These are phyloP conservation scores for Ustilago xerochloae DNA, from an alignment of 1,284 basidiomycete genomes.

Conservation along the genomic window DNA sequence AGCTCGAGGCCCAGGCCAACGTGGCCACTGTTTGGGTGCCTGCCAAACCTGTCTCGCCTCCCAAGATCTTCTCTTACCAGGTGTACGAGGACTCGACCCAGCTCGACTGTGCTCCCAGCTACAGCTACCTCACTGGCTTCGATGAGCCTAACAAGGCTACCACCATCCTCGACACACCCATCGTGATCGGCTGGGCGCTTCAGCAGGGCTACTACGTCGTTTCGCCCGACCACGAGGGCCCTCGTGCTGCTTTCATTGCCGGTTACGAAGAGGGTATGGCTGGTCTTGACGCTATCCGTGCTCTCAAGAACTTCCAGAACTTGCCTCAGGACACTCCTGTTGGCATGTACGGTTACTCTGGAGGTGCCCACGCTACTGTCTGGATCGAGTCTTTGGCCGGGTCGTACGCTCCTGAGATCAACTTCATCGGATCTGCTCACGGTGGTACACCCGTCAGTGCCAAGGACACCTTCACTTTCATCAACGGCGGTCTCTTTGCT, in stretches of 20 bases:
- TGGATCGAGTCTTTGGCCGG: constrained; percentile 44
- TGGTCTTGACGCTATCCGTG: constrained; percentile 55
- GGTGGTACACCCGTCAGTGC: constrained; percentile 60
- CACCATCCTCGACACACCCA: constrained; percentile 29
- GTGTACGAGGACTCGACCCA: constrained; percentile 51
- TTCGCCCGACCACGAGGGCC: constrained; percentile 59
- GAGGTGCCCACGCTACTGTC: constrained; percentile 55
- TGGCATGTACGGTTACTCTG: constrained; percentile 55
- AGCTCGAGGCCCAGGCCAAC: constrained; percentile 18
- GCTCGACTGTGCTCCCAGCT: constrained; percentile 52
- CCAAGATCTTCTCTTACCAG: constrained; percentile 52
- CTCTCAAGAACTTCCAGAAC: constrained; percentile 31
- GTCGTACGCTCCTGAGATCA: constrained; percentile 54
- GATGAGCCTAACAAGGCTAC: constrained; percentile 28
- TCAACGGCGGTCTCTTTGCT: constrained; percentile 49
- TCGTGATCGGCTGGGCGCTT: constrained; percentile 51
- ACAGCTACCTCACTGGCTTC: constrained; percentile 23
- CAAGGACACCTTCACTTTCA: constrained; percentile 31
- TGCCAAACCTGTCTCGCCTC: constrained; percentile 39
- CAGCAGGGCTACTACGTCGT: constrained; percentile 61
- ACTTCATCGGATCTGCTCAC: constrained; percentile 55
- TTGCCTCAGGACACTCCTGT: constrained; percentile 30
- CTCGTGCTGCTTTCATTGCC: constrained; percentile 46
- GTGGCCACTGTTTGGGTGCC: constrained; percentile 57
- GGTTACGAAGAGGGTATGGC: constrained; percentile 54